Evolutionary conservation across 768 basidiomycete species (phyloP), one percentile per base, ranked within the genome.

Genomic region (Hypholoma fasciculare): DNA sequence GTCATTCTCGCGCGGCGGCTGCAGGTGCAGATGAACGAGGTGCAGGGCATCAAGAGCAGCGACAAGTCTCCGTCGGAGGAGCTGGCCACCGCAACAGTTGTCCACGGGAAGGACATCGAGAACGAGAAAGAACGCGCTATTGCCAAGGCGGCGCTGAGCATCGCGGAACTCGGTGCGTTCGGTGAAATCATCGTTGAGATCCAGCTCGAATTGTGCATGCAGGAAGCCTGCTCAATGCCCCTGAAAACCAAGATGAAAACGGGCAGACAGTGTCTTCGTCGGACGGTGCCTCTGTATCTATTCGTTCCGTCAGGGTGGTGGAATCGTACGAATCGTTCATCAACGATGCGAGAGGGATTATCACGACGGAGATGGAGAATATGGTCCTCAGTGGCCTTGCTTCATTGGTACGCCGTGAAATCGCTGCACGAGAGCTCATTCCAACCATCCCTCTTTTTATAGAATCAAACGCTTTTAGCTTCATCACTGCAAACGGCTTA

Each of bases 401-500:
- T 1, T 86, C 86, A 16, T 72, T 94, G 58, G 96, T 96, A 38
- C 39, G 23, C 56, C 53, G 54, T 58, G 40, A 14, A 42, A 42
- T 8, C 13, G 1, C 17, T 42, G 13, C 13, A 2, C 27, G 36
- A 37, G 19, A 14, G 43, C 43, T 50, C 57, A 26, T 61, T 16
- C 40, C 39, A 56, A 30, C 26, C 27, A 34, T 42, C 23, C 26
- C 26, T 50, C 30, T 34, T 26, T 1, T 37, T 34, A 14, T 61
- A 97, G 95, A 91, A 98, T 66, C 94, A 93, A 74, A 86, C 94
- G 1, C 74, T 96, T 16, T 81, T 99, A 1, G 94, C 96, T 0
- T 95, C 94, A 1, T 94, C 96, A 0, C 80, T 99, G 12, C 97
- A 98, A 78, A 98, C 94, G 1, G 95, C 96, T 4, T 91, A 94